Base-by-base conservation (phyloP, 192 early-diverging fungal species). In the Linnemannia schmuckeri region DNA sequence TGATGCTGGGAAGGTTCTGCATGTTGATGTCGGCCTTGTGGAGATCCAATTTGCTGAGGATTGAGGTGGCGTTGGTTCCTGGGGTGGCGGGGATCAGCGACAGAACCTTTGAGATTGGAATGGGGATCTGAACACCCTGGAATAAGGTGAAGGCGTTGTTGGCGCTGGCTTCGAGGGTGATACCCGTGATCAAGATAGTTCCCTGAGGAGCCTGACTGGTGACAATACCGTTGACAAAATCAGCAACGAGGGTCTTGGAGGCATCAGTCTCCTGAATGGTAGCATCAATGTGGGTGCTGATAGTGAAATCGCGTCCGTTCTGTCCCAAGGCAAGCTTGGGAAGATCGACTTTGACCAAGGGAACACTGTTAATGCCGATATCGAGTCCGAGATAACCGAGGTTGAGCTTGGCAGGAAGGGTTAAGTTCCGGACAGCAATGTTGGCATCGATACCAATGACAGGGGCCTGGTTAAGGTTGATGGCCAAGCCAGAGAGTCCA, bases 11-110 rank as follows among this genome's bases (percentile, higher is more conserved):
- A 79, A 70, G 77, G 27, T 70, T 79, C 52, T 79, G 72, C 77
- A 79, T 79, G 70, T 79, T 79, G 77, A 79, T 79, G 52, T 79
- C 77, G 5, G 77, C 77, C 22, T 69, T 79, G 33, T 79, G 44
- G 52, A 79, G 77, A 3, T 70, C 40, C 30, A 79, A 41, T 12
- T 47, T 35, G 77, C 71, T 70, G 37, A 79, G 68, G 68, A 72
- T 55, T n/a, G 77, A 79, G 4, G 69, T 72, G 66, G 38, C 27
- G 70, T 72, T 72, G 35, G 37, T 38, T 10, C 66, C 77, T 40
- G 77, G 70, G 37, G 70, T 79, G 30, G 77, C 46, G 42, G 77
- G 70, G n/a, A 70, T 70, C 22, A 79, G 18, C 9, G 77, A 72
- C 66, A 79, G 46, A 20, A 79, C 6, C 70, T 79, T 70, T 38